phyloP scores from a whole-genome alignment of 148 eudicot species.

The Amaranthus palmeri region DNA sequence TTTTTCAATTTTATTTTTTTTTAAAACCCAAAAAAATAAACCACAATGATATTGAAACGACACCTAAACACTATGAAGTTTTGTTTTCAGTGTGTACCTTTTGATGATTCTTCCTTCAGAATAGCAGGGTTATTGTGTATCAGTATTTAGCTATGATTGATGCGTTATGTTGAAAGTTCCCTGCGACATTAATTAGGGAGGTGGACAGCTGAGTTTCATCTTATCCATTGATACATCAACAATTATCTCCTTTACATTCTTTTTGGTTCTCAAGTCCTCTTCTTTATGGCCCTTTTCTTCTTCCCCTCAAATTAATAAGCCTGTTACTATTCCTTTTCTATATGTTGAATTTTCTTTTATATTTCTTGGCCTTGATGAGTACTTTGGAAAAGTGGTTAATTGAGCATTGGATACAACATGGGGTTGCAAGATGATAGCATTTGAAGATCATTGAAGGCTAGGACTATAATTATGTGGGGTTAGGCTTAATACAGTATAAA shows the following conservation, averaged over 20 bases:
- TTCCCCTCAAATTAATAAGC: background rate
- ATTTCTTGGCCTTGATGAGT: background rate
- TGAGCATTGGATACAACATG: background rate
- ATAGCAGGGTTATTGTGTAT: constrained; percentile 41
- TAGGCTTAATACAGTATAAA: too few species aligned
- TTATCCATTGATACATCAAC: constrained; percentile 27
- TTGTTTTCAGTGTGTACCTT: background rate
- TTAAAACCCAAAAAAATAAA: too few species aligned
- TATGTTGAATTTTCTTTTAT: background rate
- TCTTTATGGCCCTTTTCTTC: background rate
- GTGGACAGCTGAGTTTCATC: constrained; percentile 32
- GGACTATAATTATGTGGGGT: too few species aligned
- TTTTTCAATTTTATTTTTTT: too few species aligned
- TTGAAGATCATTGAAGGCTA: too few species aligned
- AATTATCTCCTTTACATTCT: constrained; percentile 35
- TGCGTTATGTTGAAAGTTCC: constrained; percentile 36
- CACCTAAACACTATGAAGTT: background rate
- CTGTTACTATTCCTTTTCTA: background rate
- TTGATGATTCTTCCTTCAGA: background rate
- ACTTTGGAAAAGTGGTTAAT: background rate
- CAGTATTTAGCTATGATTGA: constrained; percentile 23
- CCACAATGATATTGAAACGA: background rate
- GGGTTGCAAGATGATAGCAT: too few species aligned
- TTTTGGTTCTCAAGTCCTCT: background rate
- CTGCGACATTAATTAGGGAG: constrained; percentile 25